phyloP scores from a whole-genome alignment of 2,329 filamentous ascomycete genomes.

The Coniochaeta ligniaria region DNA sequence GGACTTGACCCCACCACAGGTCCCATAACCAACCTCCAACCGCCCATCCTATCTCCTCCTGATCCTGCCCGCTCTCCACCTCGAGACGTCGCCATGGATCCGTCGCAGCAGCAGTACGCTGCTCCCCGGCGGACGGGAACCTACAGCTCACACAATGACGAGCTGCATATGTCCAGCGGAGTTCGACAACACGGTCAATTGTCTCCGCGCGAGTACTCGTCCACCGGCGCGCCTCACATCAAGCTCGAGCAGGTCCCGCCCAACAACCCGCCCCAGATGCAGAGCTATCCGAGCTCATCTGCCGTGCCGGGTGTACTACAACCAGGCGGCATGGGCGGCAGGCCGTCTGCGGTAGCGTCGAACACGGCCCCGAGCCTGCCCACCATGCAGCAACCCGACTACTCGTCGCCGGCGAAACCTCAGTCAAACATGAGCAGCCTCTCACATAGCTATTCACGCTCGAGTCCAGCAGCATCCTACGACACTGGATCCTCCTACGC shows the following conservation, averaged over 20 bases:
- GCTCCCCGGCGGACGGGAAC: constrained; percentile 29
- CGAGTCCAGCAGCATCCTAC: constrained; percentile 64
- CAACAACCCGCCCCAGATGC: constrained; percentile 25
- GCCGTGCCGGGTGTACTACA: constrained; percentile 52
- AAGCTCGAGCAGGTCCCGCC: constrained; percentile 38
- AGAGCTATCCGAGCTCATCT: constrained; percentile 27
- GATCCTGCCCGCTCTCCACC: background rate
- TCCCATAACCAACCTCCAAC: background rate
- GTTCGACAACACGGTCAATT: constrained; percentile 24
- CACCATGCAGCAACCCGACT: constrained; percentile 42
- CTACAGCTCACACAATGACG: constrained; percentile 38
- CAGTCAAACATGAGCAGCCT: constrained; percentile 46
- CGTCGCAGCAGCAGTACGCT: constrained; percentile 26
- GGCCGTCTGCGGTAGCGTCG: constrained; percentile 29
- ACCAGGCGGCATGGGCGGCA: constrained; percentile 39
- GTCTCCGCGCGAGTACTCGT: constrained; percentile 40
- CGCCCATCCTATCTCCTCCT: background rate
- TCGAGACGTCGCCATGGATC: constrained; percentile 24
- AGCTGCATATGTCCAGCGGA: constrained; percentile 44
- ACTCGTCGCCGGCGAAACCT: constrained; percentile 55
- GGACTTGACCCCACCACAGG: background rate
- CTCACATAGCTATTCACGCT: constrained; percentile 74
- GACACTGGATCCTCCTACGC: constrained; percentile 43
- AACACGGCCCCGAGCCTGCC: constrained; percentile 39
- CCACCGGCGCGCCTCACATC: constrained; percentile 35